phyloP scores from a whole-genome alignment of 202 grass and related monocot species.

The Carex arenaria region DNA sequence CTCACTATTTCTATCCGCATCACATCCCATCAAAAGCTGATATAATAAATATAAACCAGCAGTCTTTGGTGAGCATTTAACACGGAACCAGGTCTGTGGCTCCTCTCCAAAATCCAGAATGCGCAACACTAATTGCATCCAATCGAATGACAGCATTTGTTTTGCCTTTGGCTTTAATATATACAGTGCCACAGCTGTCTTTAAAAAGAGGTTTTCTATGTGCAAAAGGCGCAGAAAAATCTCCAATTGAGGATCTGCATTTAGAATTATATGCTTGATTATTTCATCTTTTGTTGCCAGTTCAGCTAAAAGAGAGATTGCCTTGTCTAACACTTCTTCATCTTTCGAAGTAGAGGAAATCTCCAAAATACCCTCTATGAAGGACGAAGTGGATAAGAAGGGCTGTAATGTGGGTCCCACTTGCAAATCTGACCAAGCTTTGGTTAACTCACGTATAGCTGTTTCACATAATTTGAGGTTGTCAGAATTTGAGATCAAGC shows the following conservation, averaged over 20 bases:
- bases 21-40: slow-evolving; percentile 89
- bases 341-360: slow-evolving; percentile 94
- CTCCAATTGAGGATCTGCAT: slow-evolving; percentile 92
- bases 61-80: slow-evolving; percentile 64
- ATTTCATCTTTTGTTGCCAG: slow-evolving; percentile 60
- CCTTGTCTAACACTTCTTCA: slow-evolving; percentile 68
- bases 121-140: slow-evolving; percentile 68
- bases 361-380: slow-evolving; percentile 92
- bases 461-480: slow-evolving; percentile 59
- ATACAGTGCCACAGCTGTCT: slow-evolving; percentile 66
- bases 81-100: slow-evolving; percentile 51
- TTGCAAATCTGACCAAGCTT: slow-evolving; percentile 48
- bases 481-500: slow-evolving; percentile 64
- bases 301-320: slow-evolving; percentile 73
- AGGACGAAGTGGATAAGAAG: slow-evolving; percentile 56
- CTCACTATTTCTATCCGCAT: slow-evolving; percentile 88
- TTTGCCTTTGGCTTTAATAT: slow-evolving; percentile 91
- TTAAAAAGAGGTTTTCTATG: slow-evolving; percentile 64
- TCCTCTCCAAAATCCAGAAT: slow-evolving; percentile 80
- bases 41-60: slow-evolving; percentile 87
- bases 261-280: slow-evolving; percentile 76
- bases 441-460: slow-evolving; percentile 70
- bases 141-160: slow-evolving; percentile 93
- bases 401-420: slow-evolving; percentile 39
- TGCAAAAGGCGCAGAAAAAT: slow-evolving; percentile 87